A percentile compares a stretch with the other conserved stretches of the same genome.
phyloP scores from a whole-genome alignment of 768 basidiomycete species.

The Candolleomyces efflorescens region DNA sequence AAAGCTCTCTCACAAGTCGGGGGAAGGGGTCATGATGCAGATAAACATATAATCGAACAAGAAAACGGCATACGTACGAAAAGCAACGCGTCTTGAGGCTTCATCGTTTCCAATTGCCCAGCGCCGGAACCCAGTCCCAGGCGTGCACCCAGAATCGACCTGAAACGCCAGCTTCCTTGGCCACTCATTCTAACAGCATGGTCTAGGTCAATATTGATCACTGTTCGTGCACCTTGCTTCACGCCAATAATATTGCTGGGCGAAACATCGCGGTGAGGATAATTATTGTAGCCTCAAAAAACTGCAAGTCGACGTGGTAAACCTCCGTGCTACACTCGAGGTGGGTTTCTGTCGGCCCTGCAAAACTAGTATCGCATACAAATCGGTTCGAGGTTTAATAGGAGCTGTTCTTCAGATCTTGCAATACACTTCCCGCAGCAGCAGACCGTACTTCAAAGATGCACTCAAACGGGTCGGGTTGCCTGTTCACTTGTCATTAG shows the following conservation, averaged over 20 bases:
- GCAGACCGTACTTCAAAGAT: not conserved
- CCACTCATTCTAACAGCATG: slow-evolving; percentile 17
- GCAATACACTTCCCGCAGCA: not conserved
- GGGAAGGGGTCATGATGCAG: too few species aligned
- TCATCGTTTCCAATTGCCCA: slow-evolving; percentile 1
- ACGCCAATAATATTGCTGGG: too few species aligned
- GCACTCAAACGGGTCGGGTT: not conserved
- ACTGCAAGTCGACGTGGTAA: slow-evolving; percentile 4
- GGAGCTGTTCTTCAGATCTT: slow-evolving; percentile 1
- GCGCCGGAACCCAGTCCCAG: slow-evolving; percentile 24
- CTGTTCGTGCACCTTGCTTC: too few species aligned
- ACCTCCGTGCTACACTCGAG: not conserved
- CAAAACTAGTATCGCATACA: too few species aligned
- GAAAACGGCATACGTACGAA: too few species aligned
- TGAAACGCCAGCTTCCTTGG: slow-evolving; percentile 18
- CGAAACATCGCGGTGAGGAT: too few species aligned
- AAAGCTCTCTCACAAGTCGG: too few species aligned
- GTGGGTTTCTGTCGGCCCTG: not conserved
- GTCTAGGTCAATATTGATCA: too few species aligned
- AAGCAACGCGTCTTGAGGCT: not conserved
- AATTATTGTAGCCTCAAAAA: too few species aligned
- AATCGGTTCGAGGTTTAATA: too few species aligned
- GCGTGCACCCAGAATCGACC: slow-evolving; percentile 25
- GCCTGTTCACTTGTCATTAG: not conserved
- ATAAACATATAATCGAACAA: too few species aligned